Base-by-base conservation (phyloP, 257 asterid genomes). In the Plantago ovata region DNA sequence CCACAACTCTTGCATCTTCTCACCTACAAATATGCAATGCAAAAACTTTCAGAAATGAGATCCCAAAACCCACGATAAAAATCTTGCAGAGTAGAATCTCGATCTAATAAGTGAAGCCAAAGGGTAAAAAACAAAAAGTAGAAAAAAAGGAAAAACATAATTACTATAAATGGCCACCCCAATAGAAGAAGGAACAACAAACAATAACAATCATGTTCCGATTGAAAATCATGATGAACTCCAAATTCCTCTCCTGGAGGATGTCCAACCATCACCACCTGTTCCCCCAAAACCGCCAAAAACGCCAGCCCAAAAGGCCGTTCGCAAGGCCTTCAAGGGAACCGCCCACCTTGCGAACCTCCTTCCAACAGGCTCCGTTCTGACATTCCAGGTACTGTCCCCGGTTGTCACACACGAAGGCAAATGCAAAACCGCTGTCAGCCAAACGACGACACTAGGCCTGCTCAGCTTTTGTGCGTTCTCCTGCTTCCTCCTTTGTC, bases 331-430 rank as follows among this genome's bases (percentile, higher is more conserved):
- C 61, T 46, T 84, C 6, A 63, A 77, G 13, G 77, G 74, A 81
- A 69, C 92, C 0, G 87, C 89, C 9, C 61, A 88, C 57, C 72
- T 88, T 14, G 89, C 93, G 65, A 88, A 83, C 72, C 93, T 82
- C 72, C 87, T 85, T 28, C 96, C 96, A 0, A 85, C 96, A 1
- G 89, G 88, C 4, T 82, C 95, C 55, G 78, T 88, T 0, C 39
- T 85, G 3, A 90, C 87, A 57, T 88, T 88, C 66, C 96, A 88
- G 45, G 67, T 88, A 62, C 78, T 85, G 1, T 79, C 82, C 0
- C 96, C 95, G 0, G 53, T 79, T 62, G 66, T 78, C 83, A 85
- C 95, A 58, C 79, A 70, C 65, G 69, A 72, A 33, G 95, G 96
- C 18, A 12, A 68, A 0, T 88, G 96, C 22, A 84, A 79, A 54